A percentile compares a stretch with the other conserved stretches of the same genome.
phyloP scores from a whole-genome alignment of 2,329 filamentous ascomycete species.

The Bipolaris bicolor region DNA sequence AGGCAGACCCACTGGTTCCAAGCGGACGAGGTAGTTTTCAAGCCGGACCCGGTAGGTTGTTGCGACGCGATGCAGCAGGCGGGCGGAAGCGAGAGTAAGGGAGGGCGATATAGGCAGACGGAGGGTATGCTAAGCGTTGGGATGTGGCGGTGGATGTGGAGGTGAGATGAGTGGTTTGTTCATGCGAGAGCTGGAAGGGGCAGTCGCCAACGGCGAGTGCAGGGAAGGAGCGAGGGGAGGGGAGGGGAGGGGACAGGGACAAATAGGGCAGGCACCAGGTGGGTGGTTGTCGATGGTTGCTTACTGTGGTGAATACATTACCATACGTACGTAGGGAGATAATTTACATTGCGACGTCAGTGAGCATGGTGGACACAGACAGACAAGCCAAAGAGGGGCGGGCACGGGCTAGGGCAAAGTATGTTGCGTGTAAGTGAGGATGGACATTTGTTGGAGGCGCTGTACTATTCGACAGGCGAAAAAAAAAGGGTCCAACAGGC shows the following conservation, averaged over 20 bases:
- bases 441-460: neutral
- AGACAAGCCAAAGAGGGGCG: neutral
- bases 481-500: too few species aligned
- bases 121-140: slow-evolving; percentile 13
- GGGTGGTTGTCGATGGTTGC: too few species aligned
- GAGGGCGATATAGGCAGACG: slow-evolving; percentile 21
- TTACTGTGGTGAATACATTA: too few species aligned
- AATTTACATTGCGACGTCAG: too few species aligned
- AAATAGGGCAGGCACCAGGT: neutral
- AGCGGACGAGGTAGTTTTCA: slow-evolving; percentile 26
- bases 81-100: slow-evolving; percentile 24
- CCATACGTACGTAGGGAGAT: too few species aligned
- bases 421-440: neutral
- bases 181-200: slow-evolving; percentile 5
- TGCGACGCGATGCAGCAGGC: neutral
- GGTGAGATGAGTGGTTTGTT: slow-evolving; percentile 14
- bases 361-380: too few species aligned
- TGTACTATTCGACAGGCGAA: too few species aligned
- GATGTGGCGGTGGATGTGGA: slow-evolving; percentile 4
- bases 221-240: neutral
- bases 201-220: neutral
- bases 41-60: slow-evolving; percentile 4
- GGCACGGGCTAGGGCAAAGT: neutral
- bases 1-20: slow-evolving; percentile 32
- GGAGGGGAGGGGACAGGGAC: neutral